Conservation (phyloP, 352 stramenopile species). For the Albugo candida region DNA sequence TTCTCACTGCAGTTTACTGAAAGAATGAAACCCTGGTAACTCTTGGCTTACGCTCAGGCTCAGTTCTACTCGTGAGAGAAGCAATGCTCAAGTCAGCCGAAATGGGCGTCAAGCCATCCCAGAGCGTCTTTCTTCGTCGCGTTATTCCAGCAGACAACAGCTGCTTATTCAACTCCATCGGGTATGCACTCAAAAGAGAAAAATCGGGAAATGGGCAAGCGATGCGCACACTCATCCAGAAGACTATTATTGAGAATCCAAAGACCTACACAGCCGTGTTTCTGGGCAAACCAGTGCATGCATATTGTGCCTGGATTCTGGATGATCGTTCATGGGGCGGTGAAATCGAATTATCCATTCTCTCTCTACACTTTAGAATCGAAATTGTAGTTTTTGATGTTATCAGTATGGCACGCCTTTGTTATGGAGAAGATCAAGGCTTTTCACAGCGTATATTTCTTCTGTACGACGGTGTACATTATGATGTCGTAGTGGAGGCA, state of each 20-base stretch:
- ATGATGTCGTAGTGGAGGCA: constrained; percentile 56
- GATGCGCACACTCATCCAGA: constrained; percentile 50
- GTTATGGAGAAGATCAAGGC: constrained; percentile 63
- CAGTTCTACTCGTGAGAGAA: constrained; percentile 54
- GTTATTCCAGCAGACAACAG: constrained; percentile 72
- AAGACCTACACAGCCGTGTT: constrained; percentile 58
- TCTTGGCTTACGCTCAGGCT: constrained; percentile 41
- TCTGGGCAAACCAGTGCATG: constrained; percentile 43
- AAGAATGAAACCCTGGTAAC: constrained; percentile 13
- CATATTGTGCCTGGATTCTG: constrained; percentile 74
- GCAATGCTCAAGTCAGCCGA: constrained; percentile 2
- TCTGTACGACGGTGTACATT: constrained; percentile 75
- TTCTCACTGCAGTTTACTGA: not conserved
- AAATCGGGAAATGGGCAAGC: constrained; percentile 28
- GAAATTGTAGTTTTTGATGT: constrained; percentile 77
- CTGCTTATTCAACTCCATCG: constrained; percentile 75
- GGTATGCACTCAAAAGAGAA: constrained; percentile 43
- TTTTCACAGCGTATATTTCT: constrained; percentile 71
- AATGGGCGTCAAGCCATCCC: constrained; percentile 5
- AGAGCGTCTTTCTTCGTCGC: constrained; percentile 38
- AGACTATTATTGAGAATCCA: constrained; percentile 40
- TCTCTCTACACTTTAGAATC: constrained; percentile 53
- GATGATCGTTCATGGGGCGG: constrained; percentile 68
- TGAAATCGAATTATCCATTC: constrained; percentile 74
- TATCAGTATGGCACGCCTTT: constrained; percentile 66